A percentile compares a stretch with the other conserved stretches of the same genome.
Evolutionary conservation across 2,329 filamentous ascomycete genomes (phyloP).

Genomic region (Chalaropsis thielavioides): DNA sequence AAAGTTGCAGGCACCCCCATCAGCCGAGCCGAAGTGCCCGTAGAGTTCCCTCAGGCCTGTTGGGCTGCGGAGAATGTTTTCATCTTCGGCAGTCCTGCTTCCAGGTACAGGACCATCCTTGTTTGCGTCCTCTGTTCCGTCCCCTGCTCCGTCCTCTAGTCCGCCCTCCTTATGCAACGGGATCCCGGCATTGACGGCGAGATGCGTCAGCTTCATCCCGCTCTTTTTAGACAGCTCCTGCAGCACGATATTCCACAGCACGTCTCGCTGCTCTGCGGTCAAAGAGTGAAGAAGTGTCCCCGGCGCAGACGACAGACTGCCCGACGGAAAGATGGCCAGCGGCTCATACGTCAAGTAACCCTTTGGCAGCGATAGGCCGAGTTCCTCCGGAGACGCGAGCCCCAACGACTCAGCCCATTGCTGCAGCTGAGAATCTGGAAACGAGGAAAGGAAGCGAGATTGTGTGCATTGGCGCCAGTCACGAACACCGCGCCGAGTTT

Average conservation of each 20-base stretch:
- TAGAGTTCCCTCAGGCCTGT: constrained; percentile 52
- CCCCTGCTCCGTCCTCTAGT: neutral
- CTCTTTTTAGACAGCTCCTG: constrained; percentile 30
- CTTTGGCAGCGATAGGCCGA: constrained; percentile 9
- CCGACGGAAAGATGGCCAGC: constrained; percentile 45
- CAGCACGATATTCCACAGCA: constrained; percentile 39
- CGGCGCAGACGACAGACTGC: constrained; percentile 34
- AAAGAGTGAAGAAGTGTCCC: constrained; percentile 30
- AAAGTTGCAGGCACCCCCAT: constrained; percentile 37
- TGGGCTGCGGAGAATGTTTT: constrained; percentile 64
- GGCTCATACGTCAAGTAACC: constrained; percentile 47
- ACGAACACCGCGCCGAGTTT: constrained; percentile 11
- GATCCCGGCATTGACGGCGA: constrained; percentile 49
- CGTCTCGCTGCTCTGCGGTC: constrained; percentile 20
- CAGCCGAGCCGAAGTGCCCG: constrained; percentile 56
- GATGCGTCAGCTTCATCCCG: constrained; percentile 35
- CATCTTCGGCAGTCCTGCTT: constrained; percentile 22
- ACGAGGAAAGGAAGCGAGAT: constrained; percentile 2
- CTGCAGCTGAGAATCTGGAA: constrained; percentile 2
- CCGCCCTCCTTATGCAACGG: constrained; percentile 27
- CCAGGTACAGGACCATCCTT: no score
- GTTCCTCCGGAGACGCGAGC: neutral
- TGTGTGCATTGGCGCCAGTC: constrained; percentile 12
- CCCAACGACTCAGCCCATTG: neutral
- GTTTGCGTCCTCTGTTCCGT: constrained; percentile 10